phyloP scores from a whole-genome alignment of 2,329 filamentous ascomycete species.

The Xylariaceae sp. region DNA sequence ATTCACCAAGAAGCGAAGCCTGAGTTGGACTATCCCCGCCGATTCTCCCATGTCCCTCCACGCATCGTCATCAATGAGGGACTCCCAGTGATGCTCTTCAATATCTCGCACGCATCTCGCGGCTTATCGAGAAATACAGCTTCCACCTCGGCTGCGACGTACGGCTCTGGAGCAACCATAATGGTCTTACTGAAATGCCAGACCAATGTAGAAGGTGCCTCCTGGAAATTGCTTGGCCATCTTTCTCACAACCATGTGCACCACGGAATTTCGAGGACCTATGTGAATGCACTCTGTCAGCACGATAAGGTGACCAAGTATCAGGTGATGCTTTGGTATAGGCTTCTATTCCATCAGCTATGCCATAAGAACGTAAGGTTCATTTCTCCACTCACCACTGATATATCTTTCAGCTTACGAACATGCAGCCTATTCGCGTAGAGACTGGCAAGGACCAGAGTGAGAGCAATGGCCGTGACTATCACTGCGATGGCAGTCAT shows the following conservation, averaged over 20 bases:
- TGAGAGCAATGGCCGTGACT: neutral
- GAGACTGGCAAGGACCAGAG: slow-evolving; percentile 1
- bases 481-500: neutral
- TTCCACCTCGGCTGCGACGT: slow-evolving; percentile 14
- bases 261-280: slow-evolving; percentile 9
- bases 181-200: slow-evolving; percentile 18
- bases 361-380: neutral
- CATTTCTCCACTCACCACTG: neutral
- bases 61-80: slow-evolving; percentile 42
- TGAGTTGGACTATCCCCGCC: slow-evolving; percentile 17
- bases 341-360: slow-evolving; percentile 6
- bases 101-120: slow-evolving; percentile 5
- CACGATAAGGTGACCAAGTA: slow-evolving; percentile 14
- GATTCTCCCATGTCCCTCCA: slow-evolving; percentile 24
- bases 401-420: slow-evolving; percentile 4
- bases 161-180: slow-evolving; percentile 10
- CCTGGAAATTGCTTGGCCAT: slow-evolving; percentile 12
- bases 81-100: slow-evolving; percentile 31
- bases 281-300: slow-evolving; percentile 10
- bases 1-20: slow-evolving; percentile 18
- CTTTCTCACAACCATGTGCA: slow-evolving; percentile 15
- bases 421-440: slow-evolving; percentile 6
- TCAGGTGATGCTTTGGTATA: slow-evolving; percentile 12
- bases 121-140: slow-evolving; percentile 15
- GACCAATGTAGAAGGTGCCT: slow-evolving; percentile 16